These are phyloP conservation scores for Tuctoria greenei DNA, from an alignment of 176 grass and related monocot genomes.

Conservation along the genomic window DNA sequence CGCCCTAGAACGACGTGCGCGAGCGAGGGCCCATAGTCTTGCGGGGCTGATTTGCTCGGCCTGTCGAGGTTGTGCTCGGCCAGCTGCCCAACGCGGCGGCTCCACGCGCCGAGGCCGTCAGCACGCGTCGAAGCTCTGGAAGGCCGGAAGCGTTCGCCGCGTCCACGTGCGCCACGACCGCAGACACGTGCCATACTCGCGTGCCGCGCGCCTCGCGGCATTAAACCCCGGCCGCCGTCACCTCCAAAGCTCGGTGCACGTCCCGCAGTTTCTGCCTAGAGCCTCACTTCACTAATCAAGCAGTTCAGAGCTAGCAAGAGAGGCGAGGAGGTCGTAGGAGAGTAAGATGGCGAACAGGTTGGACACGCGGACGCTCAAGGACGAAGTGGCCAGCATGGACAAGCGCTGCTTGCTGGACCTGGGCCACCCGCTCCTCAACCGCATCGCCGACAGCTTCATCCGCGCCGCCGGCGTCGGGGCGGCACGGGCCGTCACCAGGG, in stretches of 20 bases:
- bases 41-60: too few species aligned
- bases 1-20: too few species aligned
- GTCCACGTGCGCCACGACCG: constrained; percentile 33
- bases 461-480: constrained; percentile 80
- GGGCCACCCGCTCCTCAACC: constrained; percentile 79
- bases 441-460: constrained; percentile 81
- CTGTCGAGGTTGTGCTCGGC: background rate
- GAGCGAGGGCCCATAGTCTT: background rate
- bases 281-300: too few species aligned
- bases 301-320: background rate
- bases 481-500: constrained; percentile 63
- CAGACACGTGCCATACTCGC: constrained; percentile 21
- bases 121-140: background rate
- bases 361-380: constrained; percentile 62
- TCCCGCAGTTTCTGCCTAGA: too few species aligned
- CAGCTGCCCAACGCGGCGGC: background rate
- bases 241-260: background rate
- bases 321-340: background rate
- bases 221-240: background rate
- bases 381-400: constrained; percentile 55
- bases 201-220: constrained; percentile 7
- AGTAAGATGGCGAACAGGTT: constrained; percentile 40
- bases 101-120: background rate
- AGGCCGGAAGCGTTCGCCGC: background rate
- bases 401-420: constrained; percentile 63